A percentile compares a stretch with the other conserved stretches of the same genome.
These are phyloP conservation scores for Clavispora santaluciae DNA, from an alignment of 805 yeast genomes.

Conservation along the genomic window DNA sequence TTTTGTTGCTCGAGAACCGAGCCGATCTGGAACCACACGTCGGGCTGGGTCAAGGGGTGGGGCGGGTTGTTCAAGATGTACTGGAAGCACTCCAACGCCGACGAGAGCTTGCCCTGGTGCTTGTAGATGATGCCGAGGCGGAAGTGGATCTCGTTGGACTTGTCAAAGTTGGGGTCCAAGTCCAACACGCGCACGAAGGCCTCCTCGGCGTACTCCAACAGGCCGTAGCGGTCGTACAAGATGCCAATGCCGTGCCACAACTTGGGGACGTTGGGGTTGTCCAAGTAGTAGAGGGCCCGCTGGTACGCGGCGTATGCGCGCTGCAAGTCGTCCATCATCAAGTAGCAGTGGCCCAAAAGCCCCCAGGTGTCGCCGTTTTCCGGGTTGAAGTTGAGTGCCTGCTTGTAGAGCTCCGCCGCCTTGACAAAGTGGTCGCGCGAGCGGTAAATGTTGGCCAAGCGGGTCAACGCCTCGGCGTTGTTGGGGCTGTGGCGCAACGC, in stretches of 20 bases:
- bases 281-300: constrained; percentile 85
- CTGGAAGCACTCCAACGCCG: constrained; percentile 91
- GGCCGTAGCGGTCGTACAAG: constrained; percentile 91
- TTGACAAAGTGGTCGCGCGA: constrained; percentile 86
- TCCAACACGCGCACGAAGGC: constrained; percentile 95
- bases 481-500: constrained; percentile 84
- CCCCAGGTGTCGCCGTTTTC: constrained; percentile 98
- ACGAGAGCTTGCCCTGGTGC: constrained; percentile 82
- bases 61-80: constrained; percentile 91
- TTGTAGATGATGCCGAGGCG: constrained; percentile 94
- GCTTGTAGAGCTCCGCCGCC: constrained; percentile 91
- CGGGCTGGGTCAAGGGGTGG: constrained; percentile 91
- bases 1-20: constrained; percentile 91
- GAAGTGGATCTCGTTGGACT: constrained; percentile 94
- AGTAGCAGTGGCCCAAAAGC: constrained; percentile 88
- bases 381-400: constrained; percentile 74
- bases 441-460: constrained; percentile 83
- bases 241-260: constrained; percentile 99
- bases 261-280: constrained; percentile 92
- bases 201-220: constrained; percentile 95
- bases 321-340: constrained; percentile 94
- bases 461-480: constrained; percentile 78
- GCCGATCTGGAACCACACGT: constrained; percentile 98
- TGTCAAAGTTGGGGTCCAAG: constrained; percentile 93
- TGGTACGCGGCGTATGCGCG: constrained; percentile 96